Evolutionary conservation across 352 stramenopile genomes (phyloP).

Genomic region (Phytophthora macrochlamydospora): DNA sequence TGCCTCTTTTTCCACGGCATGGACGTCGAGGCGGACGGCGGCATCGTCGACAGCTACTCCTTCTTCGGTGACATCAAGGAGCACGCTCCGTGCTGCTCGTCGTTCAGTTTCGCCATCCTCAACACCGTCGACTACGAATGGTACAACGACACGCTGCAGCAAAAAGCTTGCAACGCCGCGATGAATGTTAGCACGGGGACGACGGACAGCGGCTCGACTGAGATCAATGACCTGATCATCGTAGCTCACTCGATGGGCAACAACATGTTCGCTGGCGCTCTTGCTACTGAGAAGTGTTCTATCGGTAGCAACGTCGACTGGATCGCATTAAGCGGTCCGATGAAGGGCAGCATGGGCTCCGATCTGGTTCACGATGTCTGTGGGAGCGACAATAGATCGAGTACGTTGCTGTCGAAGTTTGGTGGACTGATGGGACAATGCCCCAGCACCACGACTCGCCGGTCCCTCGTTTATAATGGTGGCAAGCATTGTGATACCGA

Average conservation of each 20-base stretch:
- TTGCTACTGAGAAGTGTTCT: conserved; percentile 49
- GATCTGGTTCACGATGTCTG: conserved; percentile 50
- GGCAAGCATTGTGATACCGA: conserved; percentile 30
- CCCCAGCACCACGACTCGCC: conserved; percentile 33
- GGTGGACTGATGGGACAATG: conserved; percentile 47
- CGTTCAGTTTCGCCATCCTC: conserved; percentile 45
- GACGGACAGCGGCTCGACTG: conserved; percentile 26
- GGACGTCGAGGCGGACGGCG: conserved; percentile 35
- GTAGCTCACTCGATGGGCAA: conserved; percentile 68
- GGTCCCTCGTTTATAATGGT: conserved; percentile 46
- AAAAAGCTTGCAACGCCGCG: conserved; percentile 41
- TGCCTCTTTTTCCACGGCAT: conserved; percentile 66
- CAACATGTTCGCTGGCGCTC: conserved; percentile 47
- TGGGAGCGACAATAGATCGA: conserved; percentile 19
- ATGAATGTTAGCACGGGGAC: conserved; percentile 31
- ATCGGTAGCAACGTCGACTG: conserved; percentile 40
- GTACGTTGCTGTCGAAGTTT: conserved; percentile 24
- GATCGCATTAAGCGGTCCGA: conserved; percentile 42
- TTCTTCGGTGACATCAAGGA: conserved; percentile 55
- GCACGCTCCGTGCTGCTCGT: conserved; percentile 58
- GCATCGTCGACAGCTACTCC: conserved; percentile 33
- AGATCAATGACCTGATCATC: conserved; percentile 55
- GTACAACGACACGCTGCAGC: conserved; percentile 49
- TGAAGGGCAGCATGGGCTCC: conserved; percentile 57
- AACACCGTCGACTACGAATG: conserved; percentile 57